Evolutionary conservation across 2,329 filamentous ascomycete species (phyloP), one percentile per base, ranked within the genome.

Genomic region (Fusarium begoniae): DNA sequence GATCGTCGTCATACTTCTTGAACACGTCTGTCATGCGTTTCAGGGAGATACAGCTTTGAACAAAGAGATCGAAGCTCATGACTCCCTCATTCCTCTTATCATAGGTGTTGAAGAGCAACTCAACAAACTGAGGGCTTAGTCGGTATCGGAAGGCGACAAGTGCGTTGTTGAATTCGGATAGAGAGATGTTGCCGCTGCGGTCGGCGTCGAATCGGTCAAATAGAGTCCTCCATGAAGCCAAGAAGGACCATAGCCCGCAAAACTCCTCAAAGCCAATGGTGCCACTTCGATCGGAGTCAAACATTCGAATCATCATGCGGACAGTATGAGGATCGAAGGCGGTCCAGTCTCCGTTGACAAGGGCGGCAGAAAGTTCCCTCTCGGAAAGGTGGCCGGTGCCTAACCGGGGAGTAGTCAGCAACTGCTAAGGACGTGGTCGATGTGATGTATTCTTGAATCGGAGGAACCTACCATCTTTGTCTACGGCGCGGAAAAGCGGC

Each of bases 1-100:
- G 90, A 83, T 99, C 96, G 79, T 97, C 94, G 78, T 99, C 96
- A 82, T 98, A 99, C 84, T 95, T 96, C 88, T 99, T 99, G 83
- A 99, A 99, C 35, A 98, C 95, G 83, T 99, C 96, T 69, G 96
- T 99, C 96, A 99, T 98, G 77, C 96, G 90, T 89, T 98, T 98
- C 79, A 99, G 87, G 78, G 91, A 95, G 81, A 99, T 98, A 83
- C 96, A 98, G 59, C 94, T 94, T 87, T 99, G 96, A 70, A 99
- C 96, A 80, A 99, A 99, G 58, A 99, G 84, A 84, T 99, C 96
- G 80, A 99, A 99, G 84, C 92, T 94, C 89, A 95, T 94, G 77
- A 89, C 88, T 43, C 92, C 91, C 80, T 90, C 87, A 75, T 85
- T 84, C 72, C 89, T 88, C 86, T 93, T 95, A 82, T 98, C 96